Base-by-base conservation (phyloP, 2,329 filamentous ascomycete species). In the Myriosclerotinia duriaeana region DNA sequence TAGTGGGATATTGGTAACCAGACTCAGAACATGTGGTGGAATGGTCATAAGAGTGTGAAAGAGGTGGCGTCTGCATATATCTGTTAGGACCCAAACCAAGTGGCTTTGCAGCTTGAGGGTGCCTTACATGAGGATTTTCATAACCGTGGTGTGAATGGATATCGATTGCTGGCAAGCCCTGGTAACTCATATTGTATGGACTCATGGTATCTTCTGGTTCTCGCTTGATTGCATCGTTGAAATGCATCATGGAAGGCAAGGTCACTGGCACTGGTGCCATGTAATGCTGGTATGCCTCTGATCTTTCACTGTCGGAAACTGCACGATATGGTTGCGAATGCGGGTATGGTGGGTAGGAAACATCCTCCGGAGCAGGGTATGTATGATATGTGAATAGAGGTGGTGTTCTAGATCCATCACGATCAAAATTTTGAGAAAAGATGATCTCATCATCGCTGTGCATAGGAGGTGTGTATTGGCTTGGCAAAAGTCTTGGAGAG, bases 101-200 rank as follows among this genome's bases (percentile, higher is more conserved):
- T 58, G 65, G 42, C 54, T 61, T 61, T 44, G 34, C 61, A 64
- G 64, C 61, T 66, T 58, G 62, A 67, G 65, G 81, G 77, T 80
- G 80, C 88, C 87, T 89, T 88, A 93, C 90, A 86, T 91, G 89
- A 83, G 88, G 85, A 79, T 86, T 85, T 76, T 89, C 85, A 81
- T 91, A 92, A 36, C 84, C 81, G 72, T 85, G 82, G 67, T 82
- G 80, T 67, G 81, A 79, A 75, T 83, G 83, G 72, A 89, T 84
- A 72, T 90, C 88, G 76, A 91, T 84, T 61, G 83, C 82, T 67
- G 84, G 71, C 26, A 76, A 69, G 72, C 87, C 88, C 73, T 87
- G 88, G 77, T 91, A 92, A 79, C 81, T 84, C 79, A 90, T 85
- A 78, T 88, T 74, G 71, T 73, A 90, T 7, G 88, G 84, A 71